Conservation (phyloP, 305 asterid genomes). For the Nicotiana rustica region DNA sequence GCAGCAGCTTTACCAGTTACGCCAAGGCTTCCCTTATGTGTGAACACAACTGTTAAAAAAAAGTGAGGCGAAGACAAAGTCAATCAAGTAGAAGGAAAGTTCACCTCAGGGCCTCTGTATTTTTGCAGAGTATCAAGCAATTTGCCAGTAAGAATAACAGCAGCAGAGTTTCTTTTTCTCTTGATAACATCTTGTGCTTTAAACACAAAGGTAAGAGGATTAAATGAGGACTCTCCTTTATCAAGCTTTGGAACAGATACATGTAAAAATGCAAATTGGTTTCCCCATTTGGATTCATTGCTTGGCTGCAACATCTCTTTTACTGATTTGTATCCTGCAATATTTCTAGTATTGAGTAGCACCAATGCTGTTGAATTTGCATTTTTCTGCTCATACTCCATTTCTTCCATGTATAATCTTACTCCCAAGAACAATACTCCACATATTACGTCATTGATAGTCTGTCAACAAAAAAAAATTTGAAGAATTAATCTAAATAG, state of each 20-base stretch:
- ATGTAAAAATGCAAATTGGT: constrained; percentile 41
- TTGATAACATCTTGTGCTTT: constrained; percentile 33
- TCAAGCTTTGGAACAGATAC: constrained; percentile 35
- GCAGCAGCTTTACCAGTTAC: too few relatives aligned
- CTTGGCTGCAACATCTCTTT: constrained; percentile 38
- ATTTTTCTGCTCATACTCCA: not conserved
- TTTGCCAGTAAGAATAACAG: constrained; percentile 37
- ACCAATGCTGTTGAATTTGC: constrained; percentile 38
- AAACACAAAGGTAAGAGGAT: constrained; percentile 35
- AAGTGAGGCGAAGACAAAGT: not conserved
- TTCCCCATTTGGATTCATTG: constrained; percentile 39
- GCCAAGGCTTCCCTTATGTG: too few relatives aligned
- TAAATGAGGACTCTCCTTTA: not conserved
- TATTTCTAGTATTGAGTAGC: constrained; percentile 39
- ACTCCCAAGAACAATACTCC: constrained; percentile 40
- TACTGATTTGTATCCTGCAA: constrained; percentile 38
- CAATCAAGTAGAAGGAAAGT: not conserved
- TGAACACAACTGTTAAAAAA: too few relatives aligned
- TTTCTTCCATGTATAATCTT: constrained; percentile 40
- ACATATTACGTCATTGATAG: constrained; percentile 40
- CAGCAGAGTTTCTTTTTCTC: constrained; percentile 37
- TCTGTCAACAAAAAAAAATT: not conserved
- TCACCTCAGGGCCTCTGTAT: constrained; percentile 39
- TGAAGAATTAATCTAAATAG: too few relatives aligned
- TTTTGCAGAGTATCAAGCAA: constrained; percentile 33